Conservation (phyloP, 192 early-diverging fungal species). For the Spinellus fusiger region DNA sequence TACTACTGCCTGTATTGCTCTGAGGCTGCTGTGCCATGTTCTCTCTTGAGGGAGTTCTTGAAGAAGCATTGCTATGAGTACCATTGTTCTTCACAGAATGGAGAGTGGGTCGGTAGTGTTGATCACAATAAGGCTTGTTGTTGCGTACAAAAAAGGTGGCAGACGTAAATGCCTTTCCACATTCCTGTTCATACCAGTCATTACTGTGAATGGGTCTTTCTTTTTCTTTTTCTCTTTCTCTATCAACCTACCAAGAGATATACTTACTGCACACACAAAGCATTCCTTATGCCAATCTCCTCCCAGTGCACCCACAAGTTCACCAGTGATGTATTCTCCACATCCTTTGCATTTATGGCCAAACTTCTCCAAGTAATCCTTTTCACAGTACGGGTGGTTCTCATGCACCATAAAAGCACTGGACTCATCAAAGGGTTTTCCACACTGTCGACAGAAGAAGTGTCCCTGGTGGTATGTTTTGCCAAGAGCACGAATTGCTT, state of each 20-base stretch:
- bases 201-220: not conserved
- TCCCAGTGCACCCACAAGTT: slow-evolving; percentile 43
- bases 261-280: slow-evolving; percentile 50
- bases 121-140: slow-evolving; percentile 12
- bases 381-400: slow-evolving; percentile 50
- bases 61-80: no score
- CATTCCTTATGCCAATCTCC: slow-evolving; percentile 54
- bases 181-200: slow-evolving; percentile 1
- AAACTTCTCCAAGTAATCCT: slow-evolving; percentile 46
- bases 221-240: not conserved
- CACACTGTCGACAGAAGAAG: slow-evolving; percentile 55
- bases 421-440: slow-evolving; percentile 41
- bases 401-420: slow-evolving; percentile 49
- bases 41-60: no score
- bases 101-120: not conserved
- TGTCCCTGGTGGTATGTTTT: slow-evolving; percentile 51
- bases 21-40: no score
- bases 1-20: not conserved
- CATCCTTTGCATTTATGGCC: slow-evolving; percentile 47
- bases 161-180: not conserved
- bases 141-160: slow-evolving; percentile 1
- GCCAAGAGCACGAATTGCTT: slow-evolving; percentile 40
- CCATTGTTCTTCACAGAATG: not conserved
- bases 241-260: no score
- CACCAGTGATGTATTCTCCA: slow-evolving; percentile 39